Evolutionary conservation across 1,139 yeast species (phyloP).

Genomic region (Sugiyamaella novakii): DNA sequence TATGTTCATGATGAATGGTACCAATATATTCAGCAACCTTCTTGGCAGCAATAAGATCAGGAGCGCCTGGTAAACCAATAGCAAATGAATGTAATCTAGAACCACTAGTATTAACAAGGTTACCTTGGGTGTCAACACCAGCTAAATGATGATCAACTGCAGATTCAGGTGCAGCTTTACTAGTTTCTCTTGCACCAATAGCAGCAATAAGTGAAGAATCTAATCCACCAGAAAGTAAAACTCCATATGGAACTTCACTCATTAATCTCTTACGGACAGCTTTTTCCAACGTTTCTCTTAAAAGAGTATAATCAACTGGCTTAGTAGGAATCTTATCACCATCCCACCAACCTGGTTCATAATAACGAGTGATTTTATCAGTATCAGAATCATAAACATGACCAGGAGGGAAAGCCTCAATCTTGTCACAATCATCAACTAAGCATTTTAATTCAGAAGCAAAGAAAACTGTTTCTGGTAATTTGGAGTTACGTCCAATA

Average conservation of each 20-base stretch:
- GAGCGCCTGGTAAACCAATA: constrained; percentile 95
- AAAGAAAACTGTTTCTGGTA: constrained; percentile 78
- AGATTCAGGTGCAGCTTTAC: constrained; percentile 64
- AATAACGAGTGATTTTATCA: constrained; percentile 82
- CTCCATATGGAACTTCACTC: constrained; percentile 99
- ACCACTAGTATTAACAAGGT: constrained; percentile 74
- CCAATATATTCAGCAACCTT: constrained; percentile 93
- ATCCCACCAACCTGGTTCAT: constrained; percentile 94
- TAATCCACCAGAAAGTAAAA: constrained; percentile 91
- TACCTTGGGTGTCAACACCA: constrained; percentile 89
- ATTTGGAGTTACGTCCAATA: constrained; percentile 78
- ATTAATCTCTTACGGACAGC: constrained; percentile 98
- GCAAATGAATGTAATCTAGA: constrained; percentile 93
- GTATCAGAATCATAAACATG: constrained; percentile 93
- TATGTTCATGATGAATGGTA: constrained; percentile 96
- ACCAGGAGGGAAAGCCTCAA: constrained; percentile 97
- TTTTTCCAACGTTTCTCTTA: constrained; percentile 82
- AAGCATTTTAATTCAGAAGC: constrained; percentile 95
- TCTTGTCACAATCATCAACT: constrained; percentile 90
- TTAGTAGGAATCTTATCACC: constrained; percentile 68
- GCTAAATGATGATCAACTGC: constrained; percentile 60
- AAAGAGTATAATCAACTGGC: constrained; percentile 67
- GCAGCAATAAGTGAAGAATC: constrained; percentile 96
- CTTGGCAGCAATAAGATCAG: constrained; percentile 94
- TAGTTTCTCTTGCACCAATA: constrained; percentile 95